phyloP scores from a whole-genome alignment of 768 basidiomycete genomes.

The Pleurotus sapidus region DNA sequence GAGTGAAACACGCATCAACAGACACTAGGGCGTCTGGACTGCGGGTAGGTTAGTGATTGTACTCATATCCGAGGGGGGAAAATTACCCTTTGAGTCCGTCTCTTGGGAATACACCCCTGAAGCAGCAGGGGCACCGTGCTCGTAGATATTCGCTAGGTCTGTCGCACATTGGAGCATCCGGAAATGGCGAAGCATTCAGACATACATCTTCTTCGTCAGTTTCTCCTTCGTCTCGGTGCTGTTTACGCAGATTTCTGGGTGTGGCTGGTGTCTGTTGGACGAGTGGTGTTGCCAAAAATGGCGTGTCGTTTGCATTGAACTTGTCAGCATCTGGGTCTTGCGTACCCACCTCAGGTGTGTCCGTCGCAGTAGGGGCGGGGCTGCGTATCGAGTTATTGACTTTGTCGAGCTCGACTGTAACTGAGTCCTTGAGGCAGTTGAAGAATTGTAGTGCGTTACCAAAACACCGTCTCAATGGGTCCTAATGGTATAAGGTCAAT shows the following conservation, averaged over 20 bases:
- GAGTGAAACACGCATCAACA: constrained; percentile 31
- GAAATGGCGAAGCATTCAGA: neutral
- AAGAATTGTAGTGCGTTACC: constrained; percentile 25
- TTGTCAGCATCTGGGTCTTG: neutral
- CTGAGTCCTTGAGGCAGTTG: constrained; percentile 12
- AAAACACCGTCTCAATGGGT: constrained; percentile 19
- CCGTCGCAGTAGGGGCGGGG: neutral
- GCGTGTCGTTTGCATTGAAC: neutral
- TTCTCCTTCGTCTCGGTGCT: no score
- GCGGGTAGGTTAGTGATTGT: neutral
- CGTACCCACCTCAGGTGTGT: neutral
- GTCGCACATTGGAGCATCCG: no score
- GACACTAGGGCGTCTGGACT: constrained; percentile 25
- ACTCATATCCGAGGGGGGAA: neutral
- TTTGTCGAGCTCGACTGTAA: constrained; percentile 10
- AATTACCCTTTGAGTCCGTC: neutral
- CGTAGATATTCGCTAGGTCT: constrained; percentile 2
- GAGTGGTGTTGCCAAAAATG: neutral
- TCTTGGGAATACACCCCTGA: neutral
- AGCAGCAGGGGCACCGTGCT: neutral
- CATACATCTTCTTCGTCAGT: no score
- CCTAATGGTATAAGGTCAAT: constrained; percentile 12
- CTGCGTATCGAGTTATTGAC: neutral
- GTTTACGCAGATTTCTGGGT: neutral
- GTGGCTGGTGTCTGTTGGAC: neutral